Conservation (phyloP, 306 rosid species). For the Nissolia schottii region DNA sequence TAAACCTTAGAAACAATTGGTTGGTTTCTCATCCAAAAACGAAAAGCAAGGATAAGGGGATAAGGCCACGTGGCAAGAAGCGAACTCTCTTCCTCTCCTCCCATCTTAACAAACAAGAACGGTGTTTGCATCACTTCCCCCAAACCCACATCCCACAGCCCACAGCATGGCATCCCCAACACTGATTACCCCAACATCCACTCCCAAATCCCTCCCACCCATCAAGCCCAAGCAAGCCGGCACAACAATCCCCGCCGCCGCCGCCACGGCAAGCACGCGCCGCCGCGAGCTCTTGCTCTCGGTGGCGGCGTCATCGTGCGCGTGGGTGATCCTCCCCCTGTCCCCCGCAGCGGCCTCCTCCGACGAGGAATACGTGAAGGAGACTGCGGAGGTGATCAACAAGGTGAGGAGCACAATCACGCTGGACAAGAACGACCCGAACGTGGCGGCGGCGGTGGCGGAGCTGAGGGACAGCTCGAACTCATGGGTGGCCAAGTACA, state of each 20-base stretch:
- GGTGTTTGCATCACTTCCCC: not conserved
- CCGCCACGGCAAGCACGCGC: slow-evolving; percentile 16
- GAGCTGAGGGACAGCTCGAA: slow-evolving; percentile 76
- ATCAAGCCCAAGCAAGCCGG: slow-evolving; percentile 39
- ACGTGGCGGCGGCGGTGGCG: slow-evolving; percentile 69
- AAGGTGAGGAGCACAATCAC: slow-evolving; percentile 67
- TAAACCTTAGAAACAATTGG: slow-evolving; percentile 45
- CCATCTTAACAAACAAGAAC: slow-evolving; percentile 16
- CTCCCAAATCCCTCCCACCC: slow-evolving; percentile 53
- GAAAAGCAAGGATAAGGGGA: slow-evolving; percentile 69
- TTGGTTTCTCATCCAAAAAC: slow-evolving; percentile 51
- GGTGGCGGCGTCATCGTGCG: slow-evolving; percentile 30
- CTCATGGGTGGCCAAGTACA: slow-evolving; percentile 89
- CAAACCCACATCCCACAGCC: not conserved
- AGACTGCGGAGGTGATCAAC: slow-evolving; percentile 66
- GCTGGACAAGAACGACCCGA: slow-evolving; percentile 75
- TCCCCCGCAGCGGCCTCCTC: slow-evolving; percentile 50
- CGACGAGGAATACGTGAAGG: slow-evolving; percentile 83
- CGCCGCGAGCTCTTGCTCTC: slow-evolving; percentile 83
- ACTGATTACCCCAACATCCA: slow-evolving; percentile 80
- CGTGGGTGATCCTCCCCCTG: slow-evolving; percentile 36
- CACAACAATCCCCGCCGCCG: not conserved
- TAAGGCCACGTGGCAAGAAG: slow-evolving; percentile 83
- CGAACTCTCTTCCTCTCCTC: slow-evolving; percentile 11
- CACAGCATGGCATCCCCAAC: slow-evolving; percentile 72